Evolutionary conservation across 305 asterid genomes (phyloP).

Genomic region (Coffea humblotiana): DNA sequence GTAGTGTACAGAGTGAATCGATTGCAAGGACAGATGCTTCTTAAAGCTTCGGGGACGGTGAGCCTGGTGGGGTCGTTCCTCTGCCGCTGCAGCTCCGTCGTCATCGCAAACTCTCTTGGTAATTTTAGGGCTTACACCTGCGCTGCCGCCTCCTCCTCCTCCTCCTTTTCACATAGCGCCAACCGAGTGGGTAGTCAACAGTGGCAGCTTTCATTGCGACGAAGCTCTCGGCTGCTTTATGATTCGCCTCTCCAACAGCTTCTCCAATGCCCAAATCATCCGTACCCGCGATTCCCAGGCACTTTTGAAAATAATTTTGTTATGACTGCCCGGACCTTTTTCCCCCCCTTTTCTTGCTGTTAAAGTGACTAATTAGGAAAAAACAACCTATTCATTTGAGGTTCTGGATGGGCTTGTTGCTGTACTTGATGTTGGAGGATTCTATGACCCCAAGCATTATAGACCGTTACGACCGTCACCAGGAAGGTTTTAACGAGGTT

Average conservation of each 20-base stretch:
- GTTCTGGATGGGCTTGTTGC: constrained; percentile 81
- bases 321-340: too few relatives aligned
- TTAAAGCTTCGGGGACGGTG: too few relatives aligned
- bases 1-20: too few relatives aligned
- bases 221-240: constrained; percentile 98
- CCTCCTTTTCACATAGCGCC: not conserved
- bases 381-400: constrained; percentile 32
- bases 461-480: constrained; percentile 89
- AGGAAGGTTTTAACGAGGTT: constrained; percentile 81
- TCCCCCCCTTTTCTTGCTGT: too few relatives aligned
- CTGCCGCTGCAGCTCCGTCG: not conserved
- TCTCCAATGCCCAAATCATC: constrained; percentile 65
- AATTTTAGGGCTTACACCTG: constrained; percentile 5
- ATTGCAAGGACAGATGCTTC: too few relatives aligned
- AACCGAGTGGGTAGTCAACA: constrained; percentile 83
- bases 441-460: constrained; percentile 51
- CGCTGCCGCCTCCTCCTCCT: too few relatives aligned
- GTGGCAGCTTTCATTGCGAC: constrained; percentile 97
- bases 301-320: too few relatives aligned
- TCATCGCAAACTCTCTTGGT: not conserved
- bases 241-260: constrained; percentile 79
- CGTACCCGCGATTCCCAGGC: constrained; percentile 89
- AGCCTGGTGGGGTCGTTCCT: not conserved
- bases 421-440: constrained; percentile 90
- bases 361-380: not conserved